Percentiles rank a stretch among this genome's conserved stretches.
These are phyloP conservation scores for Combretum micranthum DNA, from an alignment of 345 rosid genomes.

Conservation along the genomic window DNA sequence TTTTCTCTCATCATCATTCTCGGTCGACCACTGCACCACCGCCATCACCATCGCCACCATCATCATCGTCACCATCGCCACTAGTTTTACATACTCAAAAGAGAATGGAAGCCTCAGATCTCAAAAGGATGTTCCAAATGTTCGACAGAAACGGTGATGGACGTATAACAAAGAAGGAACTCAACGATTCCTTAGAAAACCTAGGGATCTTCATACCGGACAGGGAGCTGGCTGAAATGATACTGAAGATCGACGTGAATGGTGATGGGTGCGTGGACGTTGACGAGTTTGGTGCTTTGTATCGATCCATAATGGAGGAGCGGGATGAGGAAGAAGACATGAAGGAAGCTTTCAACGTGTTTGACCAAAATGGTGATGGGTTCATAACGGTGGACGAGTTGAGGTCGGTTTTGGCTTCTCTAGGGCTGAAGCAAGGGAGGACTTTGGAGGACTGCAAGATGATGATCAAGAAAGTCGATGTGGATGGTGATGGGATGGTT, in stretches of 20 bases:
- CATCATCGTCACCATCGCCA: not conserved
- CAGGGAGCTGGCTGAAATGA: slow-evolving; percentile 35
- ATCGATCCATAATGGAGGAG: slow-evolving; percentile 46
- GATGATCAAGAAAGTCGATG: slow-evolving; percentile 79
- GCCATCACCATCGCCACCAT: slow-evolving; percentile 6
- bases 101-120: slow-evolving; percentile 48
- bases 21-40: slow-evolving; percentile 10
- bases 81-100: not conserved
- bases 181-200: slow-evolving; percentile 52
- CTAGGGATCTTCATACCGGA: slow-evolving; percentile 65
- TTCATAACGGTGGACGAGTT: slow-evolving; percentile 75
- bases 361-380: slow-evolving; percentile 83
- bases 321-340: slow-evolving; percentile 61
- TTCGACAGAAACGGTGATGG: slow-evolving; percentile 85
- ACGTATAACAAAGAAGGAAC: slow-evolving; percentile 52
- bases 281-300: slow-evolving; percentile 62
- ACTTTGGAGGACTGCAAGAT: slow-evolving; percentile 59
- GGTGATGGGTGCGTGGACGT: slow-evolving; percentile 36
- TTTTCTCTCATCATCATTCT: slow-evolving; percentile 25
- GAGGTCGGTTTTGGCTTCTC: slow-evolving; percentile 54
- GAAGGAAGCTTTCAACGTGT: slow-evolving; percentile 84
- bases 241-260: slow-evolving; percentile 15
- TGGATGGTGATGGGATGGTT: slow-evolving; percentile 87
- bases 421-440: slow-evolving; percentile 76
- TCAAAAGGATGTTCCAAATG: slow-evolving; percentile 63